Evolutionary conservation across 192 early-diverging fungal species (phyloP).

Genomic region (Dissophora globulifera): DNA sequence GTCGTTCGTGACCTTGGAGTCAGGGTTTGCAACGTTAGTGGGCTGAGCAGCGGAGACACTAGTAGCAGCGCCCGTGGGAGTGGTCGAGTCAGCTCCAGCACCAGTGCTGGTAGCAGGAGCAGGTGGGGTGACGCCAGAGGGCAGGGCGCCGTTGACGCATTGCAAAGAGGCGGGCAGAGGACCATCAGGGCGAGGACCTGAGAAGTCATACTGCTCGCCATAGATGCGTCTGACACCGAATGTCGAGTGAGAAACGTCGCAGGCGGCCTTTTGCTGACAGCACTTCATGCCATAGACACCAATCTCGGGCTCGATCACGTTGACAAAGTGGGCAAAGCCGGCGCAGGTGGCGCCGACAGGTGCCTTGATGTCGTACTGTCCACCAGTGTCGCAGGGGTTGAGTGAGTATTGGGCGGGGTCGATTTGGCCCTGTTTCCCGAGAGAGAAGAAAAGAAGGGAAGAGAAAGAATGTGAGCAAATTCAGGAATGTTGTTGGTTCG

Average conservation of each 20-base stretch:
- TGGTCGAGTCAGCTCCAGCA: not conserved
- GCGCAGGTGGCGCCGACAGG: constrained; percentile 54
- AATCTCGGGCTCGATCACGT: constrained; percentile 55
- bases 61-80: not conserved
- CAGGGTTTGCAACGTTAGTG: not conserved
- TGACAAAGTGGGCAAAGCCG: constrained; percentile 56
- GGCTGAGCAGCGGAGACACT: not conserved
- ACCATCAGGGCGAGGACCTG: constrained; percentile 40
- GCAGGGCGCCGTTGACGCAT: constrained; percentile 41
- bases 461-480: not conserved
- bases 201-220: constrained; percentile 29
- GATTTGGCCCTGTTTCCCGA: constrained; percentile 33
- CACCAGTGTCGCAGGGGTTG: constrained; percentile 45
- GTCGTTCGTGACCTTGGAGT: too few relatives aligned
- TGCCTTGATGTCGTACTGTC: constrained; percentile 49
- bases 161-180: constrained; percentile 41
- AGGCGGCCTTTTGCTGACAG: constrained; percentile 43
- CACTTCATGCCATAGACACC: constrained; percentile 60
- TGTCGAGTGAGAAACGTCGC: constrained; percentile 23
- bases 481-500: not conserved
- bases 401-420: constrained; percentile 35
- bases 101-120: not conserved
- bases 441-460: not conserved
- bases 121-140: constrained; percentile 9
- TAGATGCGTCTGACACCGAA: constrained; percentile 41